A percentile compares a stretch with the other conserved stretches of the same genome.
Conservation (phyloP, 2,329 filamentous ascomycete genomes). For the Phialophora verrucosa region DNA sequence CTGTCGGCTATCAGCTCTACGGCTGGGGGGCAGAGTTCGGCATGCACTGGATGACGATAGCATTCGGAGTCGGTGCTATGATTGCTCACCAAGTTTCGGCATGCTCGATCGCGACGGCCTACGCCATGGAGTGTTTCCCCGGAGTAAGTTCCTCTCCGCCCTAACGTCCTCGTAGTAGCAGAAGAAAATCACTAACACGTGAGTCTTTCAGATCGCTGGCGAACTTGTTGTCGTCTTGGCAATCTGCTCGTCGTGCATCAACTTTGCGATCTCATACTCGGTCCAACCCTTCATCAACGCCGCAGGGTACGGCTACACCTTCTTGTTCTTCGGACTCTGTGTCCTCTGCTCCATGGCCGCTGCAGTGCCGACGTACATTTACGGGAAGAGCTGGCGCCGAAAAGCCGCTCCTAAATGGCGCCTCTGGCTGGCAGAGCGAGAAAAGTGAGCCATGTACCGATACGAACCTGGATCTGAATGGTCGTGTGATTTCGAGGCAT, state of each 20-base stretch:
- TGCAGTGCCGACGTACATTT: constrained; percentile 22
- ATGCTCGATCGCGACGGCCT: constrained; percentile 49
- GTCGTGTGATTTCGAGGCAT: too few relatives aligned
- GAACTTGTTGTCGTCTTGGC: constrained; percentile 49
- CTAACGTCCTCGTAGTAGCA: not conserved
- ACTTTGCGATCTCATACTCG: constrained; percentile 48
- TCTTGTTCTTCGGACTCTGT: constrained; percentile 24
- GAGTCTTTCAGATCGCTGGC: constrained; percentile 43
- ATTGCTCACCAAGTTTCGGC: constrained; percentile 51
- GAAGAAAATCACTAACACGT: constrained; percentile 17
- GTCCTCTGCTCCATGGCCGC: constrained; percentile 23
- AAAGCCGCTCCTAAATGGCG: constrained; percentile 22
- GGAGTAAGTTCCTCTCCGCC: constrained; percentile 37
- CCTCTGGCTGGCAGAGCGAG: constrained; percentile 20
- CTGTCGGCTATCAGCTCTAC: constrained; percentile 24
- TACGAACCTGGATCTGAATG: too few relatives aligned
- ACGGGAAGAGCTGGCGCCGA: constrained; percentile 24
- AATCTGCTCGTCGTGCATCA: constrained; percentile 42
- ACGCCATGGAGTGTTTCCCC: constrained; percentile 52
- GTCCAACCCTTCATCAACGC: constrained; percentile 49
- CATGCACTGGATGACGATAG: constrained; percentile 43
- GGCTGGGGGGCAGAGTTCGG: constrained; percentile 25
- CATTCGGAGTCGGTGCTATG: constrained; percentile 48
- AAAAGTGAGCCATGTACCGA: not conserved
- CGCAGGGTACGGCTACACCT: constrained; percentile 22